A percentile compares a stretch with the other conserved stretches of the same genome.
phyloP scores from a whole-genome alignment of 1,284 basidiomycete species.

The Trichosporon sp. region DNA sequence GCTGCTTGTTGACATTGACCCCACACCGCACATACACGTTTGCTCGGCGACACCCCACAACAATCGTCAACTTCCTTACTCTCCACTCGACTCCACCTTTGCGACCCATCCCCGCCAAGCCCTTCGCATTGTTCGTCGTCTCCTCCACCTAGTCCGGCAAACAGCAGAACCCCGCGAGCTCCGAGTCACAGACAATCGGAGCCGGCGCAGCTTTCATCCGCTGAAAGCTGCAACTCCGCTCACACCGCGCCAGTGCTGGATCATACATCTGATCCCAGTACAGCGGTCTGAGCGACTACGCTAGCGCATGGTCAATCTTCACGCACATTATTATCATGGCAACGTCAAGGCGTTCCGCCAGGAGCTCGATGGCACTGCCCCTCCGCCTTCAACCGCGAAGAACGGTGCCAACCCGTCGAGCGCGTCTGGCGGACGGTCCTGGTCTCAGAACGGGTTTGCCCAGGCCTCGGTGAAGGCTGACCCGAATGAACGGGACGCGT shows the following conservation, averaged over 20 bases:
- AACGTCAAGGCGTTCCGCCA: constrained; percentile 77
- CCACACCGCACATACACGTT: background rate
- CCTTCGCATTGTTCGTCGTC: background rate
- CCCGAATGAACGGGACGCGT: constrained; percentile 45
- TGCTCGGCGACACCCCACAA: background rate
- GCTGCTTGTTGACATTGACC: background rate
- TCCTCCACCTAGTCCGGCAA: background rate
- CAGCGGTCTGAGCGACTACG: constrained; percentile 8
- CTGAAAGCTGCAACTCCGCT: constrained; percentile 1
- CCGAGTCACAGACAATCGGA: background rate
- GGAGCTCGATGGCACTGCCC: constrained; percentile 57
- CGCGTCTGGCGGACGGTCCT: constrained; percentile 57
- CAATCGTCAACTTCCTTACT: background rate
- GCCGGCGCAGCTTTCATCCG: constrained; percentile 1
- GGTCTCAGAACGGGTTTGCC: constrained; percentile 56
- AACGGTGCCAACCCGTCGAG: constrained; percentile 33
- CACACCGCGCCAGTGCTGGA: constrained; percentile 1
- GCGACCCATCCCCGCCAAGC: background rate
- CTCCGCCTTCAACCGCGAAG: constrained; percentile 35
- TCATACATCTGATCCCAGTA: background rate
- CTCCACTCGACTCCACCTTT: background rate
- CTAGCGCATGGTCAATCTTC: constrained; percentile 55
- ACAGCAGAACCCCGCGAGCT: background rate
- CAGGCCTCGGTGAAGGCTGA: constrained; percentile 37
- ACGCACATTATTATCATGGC: constrained; percentile 69